Evolutionary conservation across 2,329 filamentous ascomycete species (phyloP).

Genomic region (Claviceps citrina): DNA sequence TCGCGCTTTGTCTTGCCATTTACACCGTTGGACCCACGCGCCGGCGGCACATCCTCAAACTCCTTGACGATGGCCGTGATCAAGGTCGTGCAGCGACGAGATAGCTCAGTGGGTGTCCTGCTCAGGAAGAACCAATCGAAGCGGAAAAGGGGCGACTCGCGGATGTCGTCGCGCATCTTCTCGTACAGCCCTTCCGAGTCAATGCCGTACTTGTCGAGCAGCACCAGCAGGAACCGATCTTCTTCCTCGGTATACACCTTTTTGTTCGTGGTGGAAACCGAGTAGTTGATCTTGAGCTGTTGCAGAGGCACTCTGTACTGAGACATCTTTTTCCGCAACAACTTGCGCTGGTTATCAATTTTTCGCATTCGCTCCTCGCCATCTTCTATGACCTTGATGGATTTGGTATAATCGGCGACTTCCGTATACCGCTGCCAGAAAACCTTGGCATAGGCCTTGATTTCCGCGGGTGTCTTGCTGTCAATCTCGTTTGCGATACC

Average conservation of each 20-base stretch:
- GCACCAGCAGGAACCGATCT: constrained; percentile 84
- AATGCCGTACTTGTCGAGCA: constrained; percentile 82
- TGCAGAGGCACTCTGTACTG: constrained; percentile 96
- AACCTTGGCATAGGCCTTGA: constrained; percentile 81
- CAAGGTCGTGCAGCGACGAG: constrained; percentile 81
- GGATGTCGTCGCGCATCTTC: constrained; percentile 90
- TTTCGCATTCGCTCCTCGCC: constrained; percentile 82
- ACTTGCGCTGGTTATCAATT: constrained; percentile 81
- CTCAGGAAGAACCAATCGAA: constrained; percentile 99
- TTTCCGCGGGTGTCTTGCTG: constrained; percentile 70
- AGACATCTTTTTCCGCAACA: constrained; percentile 87
- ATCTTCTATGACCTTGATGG: constrained; percentile 76
- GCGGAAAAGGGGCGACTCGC: constrained; percentile 83
- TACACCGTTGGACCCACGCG: constrained; percentile 38
- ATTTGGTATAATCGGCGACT: constrained; percentile 77
- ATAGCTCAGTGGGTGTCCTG: constrained; percentile 81
- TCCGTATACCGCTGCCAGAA: constrained; percentile 95
- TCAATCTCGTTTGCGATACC: constrained; percentile 81
- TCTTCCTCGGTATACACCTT: constrained; percentile 99
- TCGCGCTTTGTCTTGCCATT: constrained; percentile 63
- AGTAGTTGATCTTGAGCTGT: constrained; percentile 97
- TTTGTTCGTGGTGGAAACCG: constrained; percentile 97
- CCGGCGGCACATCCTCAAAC: constrained; percentile 56
- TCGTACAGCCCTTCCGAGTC: constrained; percentile 86
- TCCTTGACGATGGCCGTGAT: constrained; percentile 90